Evolutionary conservation across 1,139 yeast genomes (phyloP), one percentile per base, ranked within the genome.

Genomic region (Lodderomyces elongisporus): DNA sequence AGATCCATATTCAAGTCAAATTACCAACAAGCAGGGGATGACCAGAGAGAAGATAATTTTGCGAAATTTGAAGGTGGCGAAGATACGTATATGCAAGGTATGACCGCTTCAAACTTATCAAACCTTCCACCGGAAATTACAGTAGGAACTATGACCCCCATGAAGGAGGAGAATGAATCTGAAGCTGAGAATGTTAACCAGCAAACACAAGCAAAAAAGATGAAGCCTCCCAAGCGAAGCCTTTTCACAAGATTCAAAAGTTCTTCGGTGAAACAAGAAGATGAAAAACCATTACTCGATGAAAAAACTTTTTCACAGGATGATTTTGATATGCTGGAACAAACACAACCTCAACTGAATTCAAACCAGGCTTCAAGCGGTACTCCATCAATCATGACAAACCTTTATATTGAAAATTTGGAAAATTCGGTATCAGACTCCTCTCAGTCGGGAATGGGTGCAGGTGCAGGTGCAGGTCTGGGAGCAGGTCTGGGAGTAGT

Each of bases 221-320:
- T 52, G 1, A 62, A 55, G 38, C 48, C 58, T 31, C 44, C 66
- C 2, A 64, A 62, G 42, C 47, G 70, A 39, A 56, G 68, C 39
- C 48, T 67, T 24, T 67, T 67, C 42, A 65, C 61, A 3, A 54
- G 74, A 36, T 66, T 67, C 44, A 66, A 66, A 43, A 49, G 60
- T n/a, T 63, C 64, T 3, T 28, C 32, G 3, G 36, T 34, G 21
- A 29, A 35, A 17, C 28, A 28, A 17, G 43, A 37, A 22, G 26
- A 36, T 23, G 39, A 35, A 18, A 33, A 28, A 21, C 35, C 30
- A 12, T 18, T 21, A n/a, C 27, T 30, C 16, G 34, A 28, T 4
- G 35, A 22, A 5, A 29, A 35, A 22, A 37, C 36, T 6, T 27
- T 24, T 8, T 32, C 30, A 21, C 25, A 28, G 16, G 38, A 35